Evolutionary conservation across 2,329 filamentous ascomycete species (phyloP).

Genomic region (Aspergillus candidus): DNA sequence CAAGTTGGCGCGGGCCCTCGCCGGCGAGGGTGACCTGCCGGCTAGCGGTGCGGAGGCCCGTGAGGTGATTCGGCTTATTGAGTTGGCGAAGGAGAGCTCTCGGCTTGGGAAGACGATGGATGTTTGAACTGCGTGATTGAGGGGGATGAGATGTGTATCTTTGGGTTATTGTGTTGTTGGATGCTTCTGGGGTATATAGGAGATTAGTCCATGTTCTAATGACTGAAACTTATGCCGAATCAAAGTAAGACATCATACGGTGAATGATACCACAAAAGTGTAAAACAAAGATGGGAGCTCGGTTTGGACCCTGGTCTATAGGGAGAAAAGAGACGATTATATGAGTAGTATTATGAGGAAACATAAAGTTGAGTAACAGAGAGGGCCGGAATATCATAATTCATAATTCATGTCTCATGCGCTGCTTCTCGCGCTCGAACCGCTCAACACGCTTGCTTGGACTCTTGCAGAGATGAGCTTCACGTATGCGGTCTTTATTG

Average conservation of each 20-base stretch:
- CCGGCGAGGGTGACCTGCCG: slow-evolving; percentile 49
- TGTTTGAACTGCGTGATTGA: slow-evolving; percentile 16
- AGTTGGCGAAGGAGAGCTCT: slow-evolving; percentile 51
- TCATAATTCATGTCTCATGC: slow-evolving; percentile 5
- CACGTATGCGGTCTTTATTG: slow-evolving; percentile 12
- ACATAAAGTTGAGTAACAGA: too few species aligned
- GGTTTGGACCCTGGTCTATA: too few species aligned
- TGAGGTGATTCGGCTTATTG: slow-evolving; percentile 52
- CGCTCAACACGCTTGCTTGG: background rate
- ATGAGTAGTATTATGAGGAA: too few species aligned
- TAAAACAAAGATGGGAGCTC: too few species aligned
- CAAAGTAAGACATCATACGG: too few species aligned
- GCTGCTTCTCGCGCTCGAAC: slow-evolving; percentile 7
- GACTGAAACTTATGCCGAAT: too few species aligned
- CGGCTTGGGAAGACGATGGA: slow-evolving; percentile 45
- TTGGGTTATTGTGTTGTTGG: background rate
- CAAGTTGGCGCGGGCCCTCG: slow-evolving; percentile 47
- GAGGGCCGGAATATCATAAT: background rate
- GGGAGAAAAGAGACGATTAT: too few species aligned
- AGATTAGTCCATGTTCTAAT: too few species aligned
- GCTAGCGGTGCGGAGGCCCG: slow-evolving; percentile 50
- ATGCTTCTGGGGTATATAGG: too few species aligned
- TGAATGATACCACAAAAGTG: too few species aligned
- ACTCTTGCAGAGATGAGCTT: background rate
- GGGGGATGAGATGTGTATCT: slow-evolving; percentile 6